A percentile compares a stretch with the other conserved stretches of the same genome.
phyloP scores from a whole-genome alignment of 2,329 filamentous ascomycete genomes.

The Monilinia fructigena region DNA sequence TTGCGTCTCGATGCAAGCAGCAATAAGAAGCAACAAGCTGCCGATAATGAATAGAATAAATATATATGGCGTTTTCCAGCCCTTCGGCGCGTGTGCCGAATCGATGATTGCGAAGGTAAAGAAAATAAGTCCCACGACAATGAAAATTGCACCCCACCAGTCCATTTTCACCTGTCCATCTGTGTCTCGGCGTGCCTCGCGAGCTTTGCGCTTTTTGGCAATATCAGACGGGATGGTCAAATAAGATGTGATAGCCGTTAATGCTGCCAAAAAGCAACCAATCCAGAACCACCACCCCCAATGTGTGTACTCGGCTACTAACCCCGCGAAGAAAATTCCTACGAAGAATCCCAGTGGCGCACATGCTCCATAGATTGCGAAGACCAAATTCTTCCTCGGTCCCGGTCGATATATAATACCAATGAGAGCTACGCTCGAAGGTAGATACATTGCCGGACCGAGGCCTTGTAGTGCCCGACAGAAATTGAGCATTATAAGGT shows the following conservation, averaged over 20 bases:
- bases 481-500: slow-evolving; percentile 68
- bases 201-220: slow-evolving; percentile 39
- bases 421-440: slow-evolving; percentile 65
- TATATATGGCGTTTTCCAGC: slow-evolving; percentile 75
- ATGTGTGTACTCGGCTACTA: slow-evolving; percentile 56
- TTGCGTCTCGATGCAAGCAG: slow-evolving; percentile 71
- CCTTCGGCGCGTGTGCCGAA: slow-evolving; percentile 63
- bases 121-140: slow-evolving; percentile 64
- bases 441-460: slow-evolving; percentile 69
- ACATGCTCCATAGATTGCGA: slow-evolving; percentile 56
- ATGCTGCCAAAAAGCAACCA: slow-evolving; percentile 52
- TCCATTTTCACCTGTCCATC: slow-evolving; percentile 59
- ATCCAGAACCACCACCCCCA: slow-evolving; percentile 72
- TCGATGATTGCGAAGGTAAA: slow-evolving; percentile 76
- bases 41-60: slow-evolving; percentile 64
- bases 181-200: slow-evolving; percentile 10
- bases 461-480: slow-evolving; percentile 74
- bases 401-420: slow-evolving; percentile 65
- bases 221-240: slow-evolving; percentile 52
- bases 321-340: slow-evolving; percentile 64
- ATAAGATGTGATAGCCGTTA: slow-evolving; percentile 48
- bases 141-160: slow-evolving; percentile 61
- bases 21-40: slow-evolving; percentile 54
- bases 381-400: slow-evolving; percentile 65
- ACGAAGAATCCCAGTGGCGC: slow-evolving; percentile 55